These are phyloP conservation scores for Astrothelium macrocarpum DNA, from an alignment of 495 filamentous ascomycete species.

Conservation along the genomic window DNA sequence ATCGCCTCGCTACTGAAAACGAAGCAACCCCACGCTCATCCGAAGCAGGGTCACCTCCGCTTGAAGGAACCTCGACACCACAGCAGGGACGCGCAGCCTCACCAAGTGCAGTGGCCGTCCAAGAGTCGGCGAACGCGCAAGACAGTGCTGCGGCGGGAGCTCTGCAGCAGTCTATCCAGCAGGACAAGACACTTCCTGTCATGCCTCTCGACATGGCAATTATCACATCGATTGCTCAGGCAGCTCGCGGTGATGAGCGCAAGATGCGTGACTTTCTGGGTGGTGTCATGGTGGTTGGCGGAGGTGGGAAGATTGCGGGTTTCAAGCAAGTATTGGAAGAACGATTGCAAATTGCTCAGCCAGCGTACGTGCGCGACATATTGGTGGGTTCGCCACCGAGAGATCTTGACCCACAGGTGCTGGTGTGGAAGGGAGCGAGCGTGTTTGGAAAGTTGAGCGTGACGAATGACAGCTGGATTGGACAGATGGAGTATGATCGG, in stretches of 20 bases:
- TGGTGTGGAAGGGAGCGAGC: slow-evolving; percentile 95
- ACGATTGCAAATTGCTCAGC: slow-evolving; percentile 56
- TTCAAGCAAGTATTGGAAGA: slow-evolving; percentile 75
- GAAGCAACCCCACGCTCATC: slow-evolving; percentile 74
- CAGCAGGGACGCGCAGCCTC: slow-evolving; percentile 51
- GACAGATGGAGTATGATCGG: slow-evolving; percentile 76
- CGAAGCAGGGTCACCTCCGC: slow-evolving; percentile 73
- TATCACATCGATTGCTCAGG: slow-evolving; percentile 75
- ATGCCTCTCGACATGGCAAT: slow-evolving; percentile 84
- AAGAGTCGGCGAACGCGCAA: slow-evolving; percentile 30
- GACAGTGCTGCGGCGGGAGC: slow-evolving; percentile 35
- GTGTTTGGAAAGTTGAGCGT: slow-evolving; percentile 84
- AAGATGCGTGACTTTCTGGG: slow-evolving; percentile 85
- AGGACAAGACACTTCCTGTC: slow-evolving; percentile 71
- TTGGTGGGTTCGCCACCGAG: slow-evolving; percentile 79
- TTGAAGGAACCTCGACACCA: slow-evolving; percentile 45
- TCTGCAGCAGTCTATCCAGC: slow-evolving; percentile 48
- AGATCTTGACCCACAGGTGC: slow-evolving; percentile 88
- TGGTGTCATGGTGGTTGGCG: slow-evolving; percentile 92
- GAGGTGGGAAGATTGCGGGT: slow-evolving; percentile 68
- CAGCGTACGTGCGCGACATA: slow-evolving; percentile 68
- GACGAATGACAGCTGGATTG: slow-evolving; percentile 93
- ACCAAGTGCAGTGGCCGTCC: slow-evolving; percentile 41
- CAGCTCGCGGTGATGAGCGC: slow-evolving; percentile 78
- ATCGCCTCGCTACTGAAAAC: slow-evolving; percentile 43